These are phyloP conservation scores for Quercus phellos DNA, from an alignment of 331 rosid species.

Conservation along the genomic window DNA sequence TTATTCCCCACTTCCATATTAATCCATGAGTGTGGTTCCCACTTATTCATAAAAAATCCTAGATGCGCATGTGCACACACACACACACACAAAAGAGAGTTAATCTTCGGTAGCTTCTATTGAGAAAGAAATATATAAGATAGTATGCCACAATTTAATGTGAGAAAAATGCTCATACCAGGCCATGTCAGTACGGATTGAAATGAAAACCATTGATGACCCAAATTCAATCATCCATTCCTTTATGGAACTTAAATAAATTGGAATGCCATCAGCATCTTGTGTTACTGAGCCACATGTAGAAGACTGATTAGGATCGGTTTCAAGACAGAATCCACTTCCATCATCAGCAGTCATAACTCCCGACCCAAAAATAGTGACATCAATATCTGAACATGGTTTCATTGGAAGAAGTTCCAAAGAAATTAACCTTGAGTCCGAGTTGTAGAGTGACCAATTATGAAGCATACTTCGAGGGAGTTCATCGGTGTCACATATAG, in stretches of 20 bases:
- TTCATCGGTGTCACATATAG: conserved; percentile 46
- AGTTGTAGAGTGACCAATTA: conserved; percentile 83
- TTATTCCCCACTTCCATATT: not conserved
- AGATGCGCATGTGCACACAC: not conserved
- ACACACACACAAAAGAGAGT: not conserved
- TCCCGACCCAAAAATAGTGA: conserved; percentile 87
- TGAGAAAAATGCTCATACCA: conserved; percentile 52
- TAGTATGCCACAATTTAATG: not conserved
- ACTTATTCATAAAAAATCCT: not conserved
- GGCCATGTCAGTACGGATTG: conserved; percentile 91
- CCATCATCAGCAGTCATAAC: conserved; percentile 84
- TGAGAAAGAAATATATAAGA: not conserved
- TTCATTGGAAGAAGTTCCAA: conserved; percentile 97
- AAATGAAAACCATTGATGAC: conserved; percentile 73
- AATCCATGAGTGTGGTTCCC: not conserved
- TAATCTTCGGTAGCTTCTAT: not conserved
- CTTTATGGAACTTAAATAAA: conserved; percentile 81
- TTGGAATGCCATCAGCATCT: conserved; percentile 69
- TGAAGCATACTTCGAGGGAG: conserved; percentile 86
- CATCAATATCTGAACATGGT: conserved; percentile 88
- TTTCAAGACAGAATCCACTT: conserved; percentile 73
- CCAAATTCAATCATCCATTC: conserved; percentile 99
- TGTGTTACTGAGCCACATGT: conserved; percentile 44
- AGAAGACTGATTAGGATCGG: conserved; percentile 54
- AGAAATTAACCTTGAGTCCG: conserved; percentile 79